Percentiles rank a stretch among this genome's conserved stretches.
These are phyloP conservation scores for Microcera coccophila DNA, from an alignment of 2,329 filamentous ascomycete species.

Conservation along the genomic window DNA sequence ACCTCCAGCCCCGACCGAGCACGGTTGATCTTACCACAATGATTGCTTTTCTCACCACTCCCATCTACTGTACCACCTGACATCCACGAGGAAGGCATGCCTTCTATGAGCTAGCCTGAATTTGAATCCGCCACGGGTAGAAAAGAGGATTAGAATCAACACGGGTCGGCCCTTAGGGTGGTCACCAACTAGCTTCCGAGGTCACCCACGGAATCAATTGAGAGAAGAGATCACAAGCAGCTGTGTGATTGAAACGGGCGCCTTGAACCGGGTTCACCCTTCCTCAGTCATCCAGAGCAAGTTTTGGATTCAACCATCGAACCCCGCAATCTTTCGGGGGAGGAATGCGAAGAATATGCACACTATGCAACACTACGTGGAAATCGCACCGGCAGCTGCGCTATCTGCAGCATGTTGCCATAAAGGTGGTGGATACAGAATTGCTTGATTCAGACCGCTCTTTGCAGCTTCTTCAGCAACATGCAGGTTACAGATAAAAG, in stretches of 20 bases:
- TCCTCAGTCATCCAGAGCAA: neutral
- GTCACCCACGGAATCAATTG: constrained; percentile 4
- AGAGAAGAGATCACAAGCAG: constrained; percentile 17
- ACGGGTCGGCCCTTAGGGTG: constrained; percentile 15
- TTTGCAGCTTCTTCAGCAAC: constrained; percentile 22
- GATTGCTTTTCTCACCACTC: constrained; percentile 14
- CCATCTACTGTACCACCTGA: constrained; percentile 7
- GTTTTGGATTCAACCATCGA: neutral
- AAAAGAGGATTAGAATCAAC: constrained; percentile 8
- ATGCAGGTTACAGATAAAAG: constrained; percentile 17
- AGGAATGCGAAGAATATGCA: too few relatives aligned
- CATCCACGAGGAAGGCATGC: constrained; percentile 11
- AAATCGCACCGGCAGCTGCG: too few relatives aligned
- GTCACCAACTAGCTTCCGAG: constrained; percentile 11
- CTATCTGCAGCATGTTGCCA: constrained; percentile 8
- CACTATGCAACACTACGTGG: too few relatives aligned
- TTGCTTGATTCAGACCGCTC: constrained; percentile 26
- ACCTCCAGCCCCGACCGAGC: too few relatives aligned
- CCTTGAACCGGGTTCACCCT: neutral
- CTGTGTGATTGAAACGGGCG: neutral
- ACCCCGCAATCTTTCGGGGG: too few relatives aligned
- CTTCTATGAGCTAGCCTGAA: constrained; percentile 11
- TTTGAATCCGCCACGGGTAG: constrained; percentile 16
- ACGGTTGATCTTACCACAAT: too few relatives aligned
- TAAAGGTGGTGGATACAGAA: constrained; percentile 13